Evolutionary conservation across 768 basidiomycete species (phyloP), one percentile per base, ranked within the genome.

Genomic region (Cystobasidiopsis lactophilus): DNA sequence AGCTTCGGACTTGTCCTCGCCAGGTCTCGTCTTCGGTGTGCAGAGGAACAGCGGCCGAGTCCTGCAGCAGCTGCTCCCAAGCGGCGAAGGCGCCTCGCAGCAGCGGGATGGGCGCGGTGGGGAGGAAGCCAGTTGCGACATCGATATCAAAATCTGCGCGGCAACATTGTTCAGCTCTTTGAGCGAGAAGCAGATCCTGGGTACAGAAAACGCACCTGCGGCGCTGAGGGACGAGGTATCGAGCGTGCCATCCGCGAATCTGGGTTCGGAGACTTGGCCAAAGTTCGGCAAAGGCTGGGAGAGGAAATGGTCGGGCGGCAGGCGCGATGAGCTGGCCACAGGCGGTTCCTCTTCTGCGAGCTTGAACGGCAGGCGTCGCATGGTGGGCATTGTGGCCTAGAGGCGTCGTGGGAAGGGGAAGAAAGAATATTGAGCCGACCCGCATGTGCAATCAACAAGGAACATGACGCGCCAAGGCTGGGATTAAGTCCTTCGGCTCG

Each of bases 111-210:
- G 86, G 74, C 14, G 75, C 70, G 0, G 82, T 79, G 2, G 89
- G 82, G 76, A 95, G 79, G 66, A 96, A 95, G 0, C 91, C 89
- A 0, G 85, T 85, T 16, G 77, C 71, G 10, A 80, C 78, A 64
- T 89, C 85, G 55, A 96, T 82, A 64, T 95, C 86, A 70, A 85
- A 96, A 70, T 82, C 82, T 58, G 82, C 80, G n/a, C n/a, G n/a
- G n/a, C n/a, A n/a, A n/a, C n/a, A n/a, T n/a, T n/a, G n/a, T n/a
- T n/a, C n/a, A n/a, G n/a, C n/a, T n/a, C n/a, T n/a, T n/a, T 35
- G 33, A 7, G 33, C 9, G 33, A 35, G 33, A 16, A 35, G 16
- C 33, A 16, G 9, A 35, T 35, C 16, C 33, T 35, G 33, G 16
- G 7, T 35, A 16, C 7, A 7, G 33, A 7, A 35, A 7, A 7